These are phyloP conservation scores for Cryptosporidium xiaoi DNA, from an alignment of 169 alveolate species.

Conservation along the genomic window DNA sequence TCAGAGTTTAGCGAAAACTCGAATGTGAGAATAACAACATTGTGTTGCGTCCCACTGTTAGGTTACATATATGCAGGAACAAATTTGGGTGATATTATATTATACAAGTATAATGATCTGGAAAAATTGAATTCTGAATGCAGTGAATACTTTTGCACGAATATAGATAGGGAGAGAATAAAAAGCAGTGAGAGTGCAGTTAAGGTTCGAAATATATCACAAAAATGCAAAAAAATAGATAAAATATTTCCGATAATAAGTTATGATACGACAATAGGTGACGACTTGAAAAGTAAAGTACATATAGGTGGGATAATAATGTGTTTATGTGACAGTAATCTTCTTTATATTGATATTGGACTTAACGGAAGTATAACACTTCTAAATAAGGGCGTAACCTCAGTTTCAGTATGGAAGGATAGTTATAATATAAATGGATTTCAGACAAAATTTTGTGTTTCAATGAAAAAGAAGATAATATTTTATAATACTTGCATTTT, in stretches of 20 bases:
- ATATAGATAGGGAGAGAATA: slow-evolving; percentile 18
- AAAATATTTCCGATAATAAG: slow-evolving; percentile 41
- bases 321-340: slow-evolving; percentile 47
- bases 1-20: slow-evolving; percentile 67
- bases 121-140: neutral
- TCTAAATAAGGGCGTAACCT: slow-evolving; percentile 37
- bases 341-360: slow-evolving; percentile 36
- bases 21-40: slow-evolving; percentile 40
- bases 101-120: slow-evolving; percentile 48
- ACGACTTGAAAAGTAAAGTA: slow-evolving; percentile 6
- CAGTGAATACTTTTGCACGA: neutral
- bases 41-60: slow-evolving; percentile 51
- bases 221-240: slow-evolving; percentile 58
- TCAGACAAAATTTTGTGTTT: slow-evolving; percentile 63
- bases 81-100: slow-evolving; percentile 47
- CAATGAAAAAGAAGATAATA: slow-evolving; percentile 23
- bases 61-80: slow-evolving; percentile 74
- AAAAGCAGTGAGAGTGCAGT: slow-evolving; percentile 8
- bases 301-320: slow-evolving; percentile 34
- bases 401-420: slow-evolving; percentile 56
- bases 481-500: slow-evolving; percentile 69
- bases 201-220: slow-evolving; percentile 27
- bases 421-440: slow-evolving; percentile 26
- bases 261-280: slow-evolving; percentile 30
- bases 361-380: slow-evolving; percentile 29